These are phyloP conservation scores for Gymnopus androsaceus DNA, from an alignment of 1,284 basidiomycete genomes.

Conservation along the genomic window DNA sequence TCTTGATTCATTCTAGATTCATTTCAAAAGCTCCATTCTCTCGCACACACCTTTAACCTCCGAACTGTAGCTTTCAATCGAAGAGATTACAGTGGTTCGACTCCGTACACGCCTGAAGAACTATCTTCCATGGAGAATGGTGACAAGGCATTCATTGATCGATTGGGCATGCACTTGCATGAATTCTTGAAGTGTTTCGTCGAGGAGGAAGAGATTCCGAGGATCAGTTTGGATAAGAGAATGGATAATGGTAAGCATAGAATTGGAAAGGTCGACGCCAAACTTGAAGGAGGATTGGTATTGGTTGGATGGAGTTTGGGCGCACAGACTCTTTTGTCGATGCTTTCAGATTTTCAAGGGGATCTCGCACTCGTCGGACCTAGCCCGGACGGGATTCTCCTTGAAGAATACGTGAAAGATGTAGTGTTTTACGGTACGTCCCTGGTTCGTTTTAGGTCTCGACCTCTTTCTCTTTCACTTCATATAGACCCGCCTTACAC, in stretches of 20 bases:
- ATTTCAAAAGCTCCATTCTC: slow-evolving; percentile 26
- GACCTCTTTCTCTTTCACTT: slow-evolving; percentile 26
- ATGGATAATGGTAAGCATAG: slow-evolving; percentile 32
- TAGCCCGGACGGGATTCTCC: too few species aligned
- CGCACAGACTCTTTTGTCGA: too few species aligned
- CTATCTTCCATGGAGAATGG: slow-evolving; percentile 29
- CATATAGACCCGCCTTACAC: slow-evolving; percentile 31
- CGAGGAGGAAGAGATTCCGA: slow-evolving; percentile 27
- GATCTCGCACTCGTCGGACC: too few species aligned
- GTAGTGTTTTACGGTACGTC: slow-evolving; percentile 22
- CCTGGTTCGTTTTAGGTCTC: slow-evolving; percentile 17
- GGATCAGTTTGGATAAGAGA: slow-evolving; percentile 14
- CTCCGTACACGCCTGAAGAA: slow-evolving; percentile 33
- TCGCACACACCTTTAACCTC: slow-evolving; percentile 25
- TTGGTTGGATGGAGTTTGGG: slow-evolving; percentile 27
- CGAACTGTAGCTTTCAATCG: slow-evolving; percentile 33
- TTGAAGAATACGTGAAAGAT: slow-evolving; percentile 32
- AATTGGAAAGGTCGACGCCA: slow-evolving; percentile 40
- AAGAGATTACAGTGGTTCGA: slow-evolving; percentile 35
- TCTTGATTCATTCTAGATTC: slow-evolving; percentile 21
- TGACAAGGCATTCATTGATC: slow-evolving; percentile 27
- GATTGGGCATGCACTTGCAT: slow-evolving; percentile 23
- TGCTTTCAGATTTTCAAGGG: too few species aligned
- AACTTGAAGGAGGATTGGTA: slow-evolving; percentile 26
- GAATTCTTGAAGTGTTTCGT: slow-evolving; percentile 31